Base-by-base conservation (phyloP, 2,329 filamentous ascomycete genomes). In the Lasiodiplodia sp. region DNA sequence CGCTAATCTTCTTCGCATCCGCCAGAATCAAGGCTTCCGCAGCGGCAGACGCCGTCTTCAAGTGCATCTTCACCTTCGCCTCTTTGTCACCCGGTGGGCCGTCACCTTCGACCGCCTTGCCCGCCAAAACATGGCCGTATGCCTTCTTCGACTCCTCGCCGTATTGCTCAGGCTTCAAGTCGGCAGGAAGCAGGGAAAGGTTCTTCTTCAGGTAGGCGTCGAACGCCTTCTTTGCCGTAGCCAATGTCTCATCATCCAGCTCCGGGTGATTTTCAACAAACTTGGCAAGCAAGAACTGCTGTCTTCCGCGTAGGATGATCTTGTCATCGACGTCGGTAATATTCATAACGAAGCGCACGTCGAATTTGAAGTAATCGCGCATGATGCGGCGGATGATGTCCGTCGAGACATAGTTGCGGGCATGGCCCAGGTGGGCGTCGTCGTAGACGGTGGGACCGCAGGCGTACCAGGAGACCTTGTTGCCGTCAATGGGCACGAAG, bases 291-390 rank as follows among this genome's bases (percentile, higher is more conserved):
- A 97, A 82, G 76, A 94, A 88, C 75, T 96, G 91, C 80, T 96
- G 89, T 75, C 95, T 86, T 16, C 91, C 88, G 67, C 86, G 83
- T 16, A 90, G 78, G 71, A 89, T 89, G 74, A 89, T 92, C 84
- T 89, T 80, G 73, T 80, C 79, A 47, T 81, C 78, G 4, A 81
- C 77, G 70, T 81, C 94, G 34, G 94, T 97, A 71, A 96, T 93
- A 81, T 97, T 97, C 91, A 96, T 96, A 72, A 97, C 92, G 81
- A 96, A 97, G 70, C 90, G 88, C 72, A 97, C 88, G 52, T 93
- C 84, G 79, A 92, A 96, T 70, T 89, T 88, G 78, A 97, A 96
- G 81, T 96, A 95, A 78, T 95, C 89, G 75, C 87, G 85, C 79
- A 97, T 82, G 74, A 97, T 92, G 74, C 94, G 89, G 70, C 94